Base-by-base conservation (phyloP, 1,284 basidiomycete species). In the Apiotrichum mycotoxinovorans region DNA sequence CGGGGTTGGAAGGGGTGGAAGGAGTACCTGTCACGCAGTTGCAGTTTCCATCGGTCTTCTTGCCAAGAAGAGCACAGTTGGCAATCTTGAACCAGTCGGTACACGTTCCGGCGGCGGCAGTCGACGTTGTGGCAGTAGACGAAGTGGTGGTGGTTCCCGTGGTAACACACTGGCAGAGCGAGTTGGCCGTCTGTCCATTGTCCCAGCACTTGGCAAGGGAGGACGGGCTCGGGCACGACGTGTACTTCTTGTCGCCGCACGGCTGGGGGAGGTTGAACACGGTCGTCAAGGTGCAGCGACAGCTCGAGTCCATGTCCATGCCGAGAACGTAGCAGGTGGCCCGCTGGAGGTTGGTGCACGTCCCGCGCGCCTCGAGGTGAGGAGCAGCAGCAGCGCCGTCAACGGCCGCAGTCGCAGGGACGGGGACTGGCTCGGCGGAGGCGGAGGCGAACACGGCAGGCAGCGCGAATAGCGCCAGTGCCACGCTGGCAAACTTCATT, bases 131-230 rank as follows among this genome's bases (percentile, higher is more conserved):
- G 9, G 50, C 26, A n/a, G 38, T 33, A 26, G 35, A 38, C 9
- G 37, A 15, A 15, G 18, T 34, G 1, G 9, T 26, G 23, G 34
- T 26, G 18, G 35, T 30, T 17, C 10, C 35, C 34, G 43, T 47
- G 25, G 35, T 22, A n/a, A 20, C 34, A 22, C 56, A 53, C 33
- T 40, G 25, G 47, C 56, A 58, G 35, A 25, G 26, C 20, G 42
- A 42, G 57, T 54, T 49, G 43, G 33, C 35, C 25, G 37, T 52
- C 40, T 44, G 22, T 9, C 56, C 56, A 18, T 52, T 26, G 51
- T 42, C 40, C 57, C 57, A 59, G 53, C 57, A 59, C 41, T 54
- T 41, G 44, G 49, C 49, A 22, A 59, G 40, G 8, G 40, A 33
- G 9, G 26, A 25, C 4, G 41, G 14, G 27, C 12, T 7, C 12